A percentile compares a stretch with the other conserved stretches of the same genome.
phyloP scores from a whole-genome alignment of 345 rosid genomes.

The Eucalyptus polyanthemos region DNA sequence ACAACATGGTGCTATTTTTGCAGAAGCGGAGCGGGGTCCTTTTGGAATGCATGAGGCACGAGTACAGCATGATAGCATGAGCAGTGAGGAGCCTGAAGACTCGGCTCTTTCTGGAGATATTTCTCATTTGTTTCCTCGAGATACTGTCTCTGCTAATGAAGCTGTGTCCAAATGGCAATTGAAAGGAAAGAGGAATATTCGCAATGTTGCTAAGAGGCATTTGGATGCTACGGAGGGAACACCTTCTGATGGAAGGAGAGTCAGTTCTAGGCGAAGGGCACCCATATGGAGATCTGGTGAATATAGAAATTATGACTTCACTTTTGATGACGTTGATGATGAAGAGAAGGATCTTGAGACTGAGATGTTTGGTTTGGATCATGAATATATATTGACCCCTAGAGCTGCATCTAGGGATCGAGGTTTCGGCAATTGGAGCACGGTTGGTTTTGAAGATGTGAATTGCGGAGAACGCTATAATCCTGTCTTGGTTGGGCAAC shows the following conservation, averaged over 20 bases:
- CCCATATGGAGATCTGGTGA: constrained; percentile 19
- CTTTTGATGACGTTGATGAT: constrained; percentile 21
- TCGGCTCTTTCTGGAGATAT: constrained; percentile 63
- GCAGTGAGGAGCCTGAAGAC: constrained; percentile 68
- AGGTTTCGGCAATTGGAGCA: constrained; percentile 17
- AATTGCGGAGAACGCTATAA: constrained; percentile 33
- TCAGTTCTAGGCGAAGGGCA: constrained; percentile 23
- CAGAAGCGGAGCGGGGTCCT: constrained; percentile 11
- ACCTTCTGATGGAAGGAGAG: constrained; percentile 26
- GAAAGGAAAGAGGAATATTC: constrained; percentile 80
- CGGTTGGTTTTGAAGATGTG: constrained; percentile 46
- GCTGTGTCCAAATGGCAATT: constrained; percentile 87
- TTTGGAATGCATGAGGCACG: constrained; percentile 24
- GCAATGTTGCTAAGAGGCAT: constrained; percentile 51
- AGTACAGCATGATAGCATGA: constrained; percentile 49
- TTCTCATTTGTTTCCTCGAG: constrained; percentile 31
- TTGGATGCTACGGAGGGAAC: constrained; percentile 15
- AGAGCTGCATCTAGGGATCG: constrained; percentile 24
- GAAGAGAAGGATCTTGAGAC: constrained; percentile 30
- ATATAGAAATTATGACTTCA: constrained; percentile 14
- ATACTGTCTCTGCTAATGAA: constrained; percentile 30
- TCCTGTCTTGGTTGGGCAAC: constrained; percentile 23
- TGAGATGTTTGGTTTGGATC: constrained; percentile 19
- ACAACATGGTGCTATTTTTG: constrained; percentile 16
- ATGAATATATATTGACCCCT: constrained; percentile 21